Evolutionary conservation across 2,329 filamentous ascomycete species (phyloP).

Genomic region (Chaetomium olivaceum): DNA sequence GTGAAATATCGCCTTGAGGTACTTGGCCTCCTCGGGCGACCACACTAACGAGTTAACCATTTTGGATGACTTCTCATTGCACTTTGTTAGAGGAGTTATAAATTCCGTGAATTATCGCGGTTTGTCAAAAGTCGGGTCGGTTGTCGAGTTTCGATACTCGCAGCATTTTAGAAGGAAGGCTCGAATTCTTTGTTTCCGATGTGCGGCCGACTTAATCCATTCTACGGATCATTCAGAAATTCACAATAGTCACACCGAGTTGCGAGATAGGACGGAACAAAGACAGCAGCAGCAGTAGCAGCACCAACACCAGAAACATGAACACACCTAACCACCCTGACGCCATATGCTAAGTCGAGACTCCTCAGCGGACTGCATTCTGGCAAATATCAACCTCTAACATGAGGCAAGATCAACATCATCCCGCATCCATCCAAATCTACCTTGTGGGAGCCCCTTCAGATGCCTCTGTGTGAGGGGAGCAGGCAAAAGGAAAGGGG

Average conservation of each 20-base stretch:
- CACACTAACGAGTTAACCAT: slow-evolving; percentile 39
- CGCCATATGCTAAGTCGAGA: slow-evolving; percentile 3
- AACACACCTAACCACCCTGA: neutral
- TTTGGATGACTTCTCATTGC: slow-evolving; percentile 3
- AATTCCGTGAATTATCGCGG: neutral
- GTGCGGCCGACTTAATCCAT: neutral
- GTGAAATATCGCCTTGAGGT: slow-evolving; percentile 43
- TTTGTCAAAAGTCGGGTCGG: neutral
- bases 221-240: neutral
- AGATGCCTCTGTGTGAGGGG: neutral
- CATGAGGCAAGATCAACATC: slow-evolving; percentile 21
- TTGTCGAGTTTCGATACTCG: neutral
- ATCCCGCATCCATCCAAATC: neutral
- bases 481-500: slow-evolving; percentile 1
- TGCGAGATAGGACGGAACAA: slow-evolving; percentile 5
- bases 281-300: neutral
- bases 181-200: neutral
- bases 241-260: neutral
- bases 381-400: slow-evolving; percentile 34
- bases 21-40: slow-evolving; percentile 44
- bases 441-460: neutral
- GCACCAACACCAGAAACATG: slow-evolving; percentile 1
- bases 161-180: slow-evolving; percentile 1
- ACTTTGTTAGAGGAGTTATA: neutral
- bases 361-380: slow-evolving; percentile 21